Percentiles rank a stretch among this genome's conserved stretches.
phyloP scores from a whole-genome alignment of 139 green algal genomes.

The Asterochloris sp. region DNA sequence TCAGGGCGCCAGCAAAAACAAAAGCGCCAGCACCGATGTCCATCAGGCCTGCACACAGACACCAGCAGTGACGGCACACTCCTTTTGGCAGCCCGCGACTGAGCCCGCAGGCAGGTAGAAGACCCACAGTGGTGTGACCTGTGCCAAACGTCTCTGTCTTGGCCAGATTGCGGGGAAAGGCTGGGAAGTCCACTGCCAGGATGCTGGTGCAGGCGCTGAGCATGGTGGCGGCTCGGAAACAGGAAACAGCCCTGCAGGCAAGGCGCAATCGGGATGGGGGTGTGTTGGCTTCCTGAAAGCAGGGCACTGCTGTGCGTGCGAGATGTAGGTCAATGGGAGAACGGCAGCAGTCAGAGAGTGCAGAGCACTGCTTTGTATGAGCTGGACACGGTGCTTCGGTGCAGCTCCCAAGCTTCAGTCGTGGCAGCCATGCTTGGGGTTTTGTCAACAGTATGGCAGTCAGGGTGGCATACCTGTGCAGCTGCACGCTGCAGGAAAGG shows the following conservation, averaged over 20 bases:
- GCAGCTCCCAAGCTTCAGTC: too few relatives aligned
- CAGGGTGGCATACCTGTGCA: too few relatives aligned
- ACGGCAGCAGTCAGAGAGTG: not conserved
- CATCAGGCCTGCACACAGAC: slow-evolving; percentile 61
- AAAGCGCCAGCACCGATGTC: slow-evolving; percentile 85
- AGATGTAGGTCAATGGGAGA: not conserved
- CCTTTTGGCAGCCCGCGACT: not conserved
- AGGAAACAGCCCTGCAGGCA: slow-evolving; percentile 1
- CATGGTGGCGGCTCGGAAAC: slow-evolving; percentile 69
- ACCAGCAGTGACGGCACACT: not conserved
- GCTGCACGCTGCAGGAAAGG: not conserved
- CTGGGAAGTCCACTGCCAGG: slow-evolving; percentile 88
- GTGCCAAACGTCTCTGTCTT: slow-evolving; percentile 78
- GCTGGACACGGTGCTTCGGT: too few relatives aligned
- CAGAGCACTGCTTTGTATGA: not conserved
- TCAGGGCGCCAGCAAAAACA: slow-evolving; percentile 59
- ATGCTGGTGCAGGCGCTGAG: slow-evolving; percentile 76
- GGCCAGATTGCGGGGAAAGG: slow-evolving; percentile 72
- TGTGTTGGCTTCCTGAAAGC: not conserved
- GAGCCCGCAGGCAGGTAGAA: not conserved
- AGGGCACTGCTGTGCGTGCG: not conserved
- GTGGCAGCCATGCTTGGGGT: too few relatives aligned
- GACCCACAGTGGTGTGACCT: slow-evolving; percentile 1
- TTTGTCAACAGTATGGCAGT: too few relatives aligned
- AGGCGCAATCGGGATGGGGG: not conserved